Evolutionary conservation across 2,329 filamentous ascomycete genomes (phyloP).

Genomic region (Diaporthe longicolla): DNA sequence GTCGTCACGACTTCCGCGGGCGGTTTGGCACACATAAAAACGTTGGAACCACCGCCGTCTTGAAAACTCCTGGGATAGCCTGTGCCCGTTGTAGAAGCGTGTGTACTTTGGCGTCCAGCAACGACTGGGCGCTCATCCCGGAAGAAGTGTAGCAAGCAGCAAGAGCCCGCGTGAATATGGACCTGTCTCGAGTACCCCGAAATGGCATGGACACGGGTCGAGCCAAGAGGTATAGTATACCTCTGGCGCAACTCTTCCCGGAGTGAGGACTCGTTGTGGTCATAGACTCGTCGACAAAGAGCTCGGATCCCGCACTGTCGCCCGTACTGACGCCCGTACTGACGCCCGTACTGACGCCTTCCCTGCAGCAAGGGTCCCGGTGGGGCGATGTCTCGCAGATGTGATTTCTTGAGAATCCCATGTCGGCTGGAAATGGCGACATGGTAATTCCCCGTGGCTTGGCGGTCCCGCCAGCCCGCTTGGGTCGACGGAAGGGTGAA

Average conservation of each 20-base stretch:
- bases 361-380: neutral
- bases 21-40: slow-evolving; percentile 24
- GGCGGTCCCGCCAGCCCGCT: neutral
- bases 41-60: slow-evolving; percentile 23
- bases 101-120: neutral
- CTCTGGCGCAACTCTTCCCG: neutral
- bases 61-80: slow-evolving; percentile 14
- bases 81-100: neutral
- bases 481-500: neutral
- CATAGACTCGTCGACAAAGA: slow-evolving; percentile 23
- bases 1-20: slow-evolving; percentile 40
- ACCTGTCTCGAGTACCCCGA: neutral
- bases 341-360: neutral
- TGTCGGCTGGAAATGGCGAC: slow-evolving; percentile 17
- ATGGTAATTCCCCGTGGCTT: slow-evolving; percentile 11
- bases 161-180: neutral
- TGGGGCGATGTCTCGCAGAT: slow-evolving; percentile 2
- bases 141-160: neutral
- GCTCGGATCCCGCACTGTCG: neutral
- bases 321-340: neutral
- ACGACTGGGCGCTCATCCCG: neutral
- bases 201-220: neutral
- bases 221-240: slow-evolving; percentile 15
- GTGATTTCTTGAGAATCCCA: slow-evolving; percentile 30
- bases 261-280: slow-evolving; percentile 10